These are phyloP conservation scores for Claviceps quebecensis DNA, from an alignment of 2,329 filamentous ascomycete genomes.

Conservation along the genomic window DNA sequence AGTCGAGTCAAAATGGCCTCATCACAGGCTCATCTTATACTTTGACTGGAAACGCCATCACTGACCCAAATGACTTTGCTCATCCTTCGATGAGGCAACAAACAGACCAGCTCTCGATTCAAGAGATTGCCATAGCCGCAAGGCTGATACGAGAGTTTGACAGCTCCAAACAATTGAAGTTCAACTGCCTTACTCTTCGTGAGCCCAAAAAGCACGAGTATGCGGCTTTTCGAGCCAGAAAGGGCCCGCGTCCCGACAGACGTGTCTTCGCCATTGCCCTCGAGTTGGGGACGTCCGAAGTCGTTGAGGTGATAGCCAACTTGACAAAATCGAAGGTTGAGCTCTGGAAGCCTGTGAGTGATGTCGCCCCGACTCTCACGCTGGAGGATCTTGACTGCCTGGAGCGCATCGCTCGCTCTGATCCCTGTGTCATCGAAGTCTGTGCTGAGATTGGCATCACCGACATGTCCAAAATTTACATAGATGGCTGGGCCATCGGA, in stretches of 20 bases:
- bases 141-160: constrained; percentile 31
- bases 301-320: constrained; percentile 39
- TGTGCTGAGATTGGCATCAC: constrained; percentile 62
- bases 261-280: constrained; percentile 35
- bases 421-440: constrained; percentile 63
- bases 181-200: constrained; percentile 53
- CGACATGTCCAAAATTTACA: constrained; percentile 74
- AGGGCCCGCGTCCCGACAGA: constrained; percentile 33
- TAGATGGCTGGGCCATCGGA: constrained; percentile 76
- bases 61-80: background rate
- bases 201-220: constrained; percentile 52
- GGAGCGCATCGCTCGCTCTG: constrained; percentile 51
- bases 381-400: constrained; percentile 71
- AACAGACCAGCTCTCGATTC: constrained; percentile 36
- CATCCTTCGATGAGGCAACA: background rate
- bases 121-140: constrained; percentile 37
- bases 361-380: constrained; percentile 43
- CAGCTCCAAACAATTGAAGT: constrained; percentile 20
- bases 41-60: background rate
- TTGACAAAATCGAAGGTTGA: constrained; percentile 26
- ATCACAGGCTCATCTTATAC: background rate
- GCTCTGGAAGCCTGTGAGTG: constrained; percentile 30
- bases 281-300: constrained; percentile 22
- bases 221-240: constrained; percentile 41
- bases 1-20: background rate